These are phyloP conservation scores for Backusella macrospora DNA, from an alignment of 192 early-diverging fungal species.

Conservation along the genomic window DNA sequence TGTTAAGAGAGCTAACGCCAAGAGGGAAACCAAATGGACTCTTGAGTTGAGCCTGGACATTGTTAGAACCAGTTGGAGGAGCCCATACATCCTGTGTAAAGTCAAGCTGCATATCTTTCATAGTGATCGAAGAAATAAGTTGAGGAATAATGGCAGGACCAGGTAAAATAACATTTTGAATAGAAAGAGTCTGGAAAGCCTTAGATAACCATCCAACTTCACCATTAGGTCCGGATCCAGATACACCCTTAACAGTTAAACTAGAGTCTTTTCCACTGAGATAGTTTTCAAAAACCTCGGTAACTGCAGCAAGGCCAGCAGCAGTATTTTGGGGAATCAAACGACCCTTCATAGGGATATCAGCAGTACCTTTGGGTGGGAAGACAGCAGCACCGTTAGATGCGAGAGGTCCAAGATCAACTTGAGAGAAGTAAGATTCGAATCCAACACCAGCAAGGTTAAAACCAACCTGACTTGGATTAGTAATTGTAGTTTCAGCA, in stretches of 20 bases:
- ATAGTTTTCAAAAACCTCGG: slow-evolving; percentile 53
- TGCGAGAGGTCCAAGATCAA: slow-evolving; percentile 52
- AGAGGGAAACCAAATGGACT: slow-evolving; percentile 49
- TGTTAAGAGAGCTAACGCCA: slow-evolving; percentile 47
- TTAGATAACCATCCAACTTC: slow-evolving; percentile 40
- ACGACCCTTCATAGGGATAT: slow-evolving; percentile 51
- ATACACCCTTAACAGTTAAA: slow-evolving; percentile 35
- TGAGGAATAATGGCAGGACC: slow-evolving; percentile 33
- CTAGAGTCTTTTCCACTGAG: slow-evolving; percentile 40
- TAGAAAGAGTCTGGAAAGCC: slow-evolving; percentile 49
- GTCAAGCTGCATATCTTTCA: slow-evolving; percentile 51
- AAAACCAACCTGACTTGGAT: slow-evolving; percentile 58
- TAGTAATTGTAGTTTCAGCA: slow-evolving; percentile 65
- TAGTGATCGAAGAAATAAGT: slow-evolving; percentile 42
- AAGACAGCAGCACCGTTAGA: slow-evolving; percentile 55
- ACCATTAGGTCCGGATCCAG: slow-evolving; percentile 38
- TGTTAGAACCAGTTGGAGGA: slow-evolving; percentile 47
- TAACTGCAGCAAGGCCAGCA: slow-evolving; percentile 48
- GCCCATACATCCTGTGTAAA: slow-evolving; percentile 51
- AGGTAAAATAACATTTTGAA: slow-evolving; percentile 40
- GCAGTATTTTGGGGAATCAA: slow-evolving; percentile 50
- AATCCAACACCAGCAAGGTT: slow-evolving; percentile 50
- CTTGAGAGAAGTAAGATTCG: slow-evolving; percentile 44
- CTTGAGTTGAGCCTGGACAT: slow-evolving; percentile 41
- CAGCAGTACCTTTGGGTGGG: slow-evolving; percentile 32